Conservation (phyloP, 352 stramenopile genomes). For the Pythium aquatile region DNA sequence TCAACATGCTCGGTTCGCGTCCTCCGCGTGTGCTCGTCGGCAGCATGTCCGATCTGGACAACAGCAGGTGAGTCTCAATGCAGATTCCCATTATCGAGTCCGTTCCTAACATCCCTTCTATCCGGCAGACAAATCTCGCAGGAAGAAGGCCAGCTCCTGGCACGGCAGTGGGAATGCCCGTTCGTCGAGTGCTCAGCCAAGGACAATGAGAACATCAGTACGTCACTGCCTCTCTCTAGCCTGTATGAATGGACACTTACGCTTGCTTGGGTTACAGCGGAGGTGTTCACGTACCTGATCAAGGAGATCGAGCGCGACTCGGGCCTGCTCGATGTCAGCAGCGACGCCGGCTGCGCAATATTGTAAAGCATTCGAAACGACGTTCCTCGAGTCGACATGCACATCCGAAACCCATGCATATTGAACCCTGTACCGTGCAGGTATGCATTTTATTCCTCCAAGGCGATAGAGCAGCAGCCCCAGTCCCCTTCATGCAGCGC, state of each 20-base stretch:
- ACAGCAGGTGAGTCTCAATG: constrained; percentile 67
- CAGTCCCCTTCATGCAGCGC: constrained; percentile 1
- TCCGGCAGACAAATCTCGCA: constrained; percentile 64
- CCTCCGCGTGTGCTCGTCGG: constrained; percentile 93
- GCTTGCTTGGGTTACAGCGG: constrained; percentile 36
- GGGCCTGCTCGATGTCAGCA: constrained; percentile 80
- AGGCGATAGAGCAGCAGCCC: constrained; percentile 5
- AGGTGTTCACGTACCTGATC: constrained; percentile 91
- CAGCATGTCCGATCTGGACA: constrained; percentile 94
- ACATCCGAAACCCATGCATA: background rate
- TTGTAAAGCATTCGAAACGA: constrained; percentile 39
- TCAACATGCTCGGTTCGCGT: constrained; percentile 93
- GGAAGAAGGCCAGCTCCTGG: constrained; percentile 87
- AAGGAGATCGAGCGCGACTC: constrained; percentile 89
- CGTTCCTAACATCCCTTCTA: background rate
- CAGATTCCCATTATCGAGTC: background rate
- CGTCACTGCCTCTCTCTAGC: constrained; percentile 24
- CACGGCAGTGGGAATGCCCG: constrained; percentile 89
- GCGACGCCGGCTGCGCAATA: constrained; percentile 73
- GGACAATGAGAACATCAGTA: constrained; percentile 90
- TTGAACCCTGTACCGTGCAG: background rate
- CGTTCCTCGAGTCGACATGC: background rate
- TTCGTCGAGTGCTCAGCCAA: constrained; percentile 96
- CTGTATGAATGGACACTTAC: no score
- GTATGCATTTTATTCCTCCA: background rate